Base-by-base conservation (phyloP, 345 rosid species). In the Linum trigynum region DNA sequence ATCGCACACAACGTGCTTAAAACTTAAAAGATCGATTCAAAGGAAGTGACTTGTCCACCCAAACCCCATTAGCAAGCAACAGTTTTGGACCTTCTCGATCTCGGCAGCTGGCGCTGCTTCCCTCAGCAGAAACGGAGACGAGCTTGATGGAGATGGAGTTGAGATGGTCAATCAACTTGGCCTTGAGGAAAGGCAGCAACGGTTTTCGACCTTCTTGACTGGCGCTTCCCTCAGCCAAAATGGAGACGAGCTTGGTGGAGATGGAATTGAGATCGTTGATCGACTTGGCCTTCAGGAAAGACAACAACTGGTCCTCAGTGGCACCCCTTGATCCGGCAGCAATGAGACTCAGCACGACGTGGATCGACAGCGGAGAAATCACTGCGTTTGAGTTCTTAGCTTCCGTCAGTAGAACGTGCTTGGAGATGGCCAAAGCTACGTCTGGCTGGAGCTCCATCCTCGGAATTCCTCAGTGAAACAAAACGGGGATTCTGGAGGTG, bases 311-410 rank as follows among this genome's bases (percentile, higher is more conserved):
- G 10, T 86, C 83, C 2, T 67, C 83, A 3, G 96, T 82, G 36
- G 82, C 87, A 57, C 0, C 91, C 96, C 32, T 67, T 65, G 68
- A 84, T 11, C 92, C 96, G 56, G 89, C 75, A 53, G 88, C 84
- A 71, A 89, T 79, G 43, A 92, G 59, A 76, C 95, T 74, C 43
- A 92, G 86, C 17, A 85, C 71, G 38, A 84, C 85, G 68, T 84
- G 83, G 75, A 89, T 77, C 53, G 96, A 92, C 16, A 82, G 82
- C 32, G 98, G 95, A 38, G 95, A 89, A 83, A 83, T 84, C 65
- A 87, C 85, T 7, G 79, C 71, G 82, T 92, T 85, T 50, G 82
- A 73, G 71, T 11, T 68, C 48, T 81, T 75, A 59, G 91, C 86
- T 64, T 76, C 75, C 55, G 75, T 71, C 58, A 73, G 58, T 69